phyloP scores from a whole-genome alignment of 306 rosid genomes.

The Pterocarpus santalinus region DNA sequence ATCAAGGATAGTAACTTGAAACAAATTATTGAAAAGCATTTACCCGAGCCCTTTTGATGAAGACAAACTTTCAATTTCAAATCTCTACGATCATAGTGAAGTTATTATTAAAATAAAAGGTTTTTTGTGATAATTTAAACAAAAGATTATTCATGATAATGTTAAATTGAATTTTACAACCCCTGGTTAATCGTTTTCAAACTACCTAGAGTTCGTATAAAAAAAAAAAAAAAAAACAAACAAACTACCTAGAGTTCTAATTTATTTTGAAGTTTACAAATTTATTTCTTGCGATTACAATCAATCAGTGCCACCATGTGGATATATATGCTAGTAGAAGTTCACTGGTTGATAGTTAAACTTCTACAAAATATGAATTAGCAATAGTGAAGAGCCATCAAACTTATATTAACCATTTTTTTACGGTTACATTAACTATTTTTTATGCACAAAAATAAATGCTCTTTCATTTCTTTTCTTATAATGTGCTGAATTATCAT shows the following conservation, averaged over 20 bases:
- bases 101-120: too few species aligned
- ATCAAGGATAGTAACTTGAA: too few species aligned
- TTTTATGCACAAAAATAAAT: neutral
- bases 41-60: neutral
- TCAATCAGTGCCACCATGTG: neutral
- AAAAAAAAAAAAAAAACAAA: too few species aligned
- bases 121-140: too few species aligned
- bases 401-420: neutral
- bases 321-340: neutral
- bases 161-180: neutral
- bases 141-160: too few species aligned
- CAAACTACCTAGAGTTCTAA: neutral
- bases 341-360: neutral
- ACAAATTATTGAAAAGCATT: too few species aligned
- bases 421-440: neutral
- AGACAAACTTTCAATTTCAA: neutral
- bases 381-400: neutral
- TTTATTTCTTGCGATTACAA: neutral
- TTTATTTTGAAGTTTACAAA: neutral
- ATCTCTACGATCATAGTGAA: too few species aligned
- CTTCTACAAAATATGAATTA: constrained; percentile 3
- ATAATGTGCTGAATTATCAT: constrained; percentile 2
- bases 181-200: neutral
- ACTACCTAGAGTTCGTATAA: too few species aligned
- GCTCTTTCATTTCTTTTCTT: neutral